phyloP scores from a whole-genome alignment of 2,329 filamentous ascomycete species.

The Calonectria multiphialidica region DNA sequence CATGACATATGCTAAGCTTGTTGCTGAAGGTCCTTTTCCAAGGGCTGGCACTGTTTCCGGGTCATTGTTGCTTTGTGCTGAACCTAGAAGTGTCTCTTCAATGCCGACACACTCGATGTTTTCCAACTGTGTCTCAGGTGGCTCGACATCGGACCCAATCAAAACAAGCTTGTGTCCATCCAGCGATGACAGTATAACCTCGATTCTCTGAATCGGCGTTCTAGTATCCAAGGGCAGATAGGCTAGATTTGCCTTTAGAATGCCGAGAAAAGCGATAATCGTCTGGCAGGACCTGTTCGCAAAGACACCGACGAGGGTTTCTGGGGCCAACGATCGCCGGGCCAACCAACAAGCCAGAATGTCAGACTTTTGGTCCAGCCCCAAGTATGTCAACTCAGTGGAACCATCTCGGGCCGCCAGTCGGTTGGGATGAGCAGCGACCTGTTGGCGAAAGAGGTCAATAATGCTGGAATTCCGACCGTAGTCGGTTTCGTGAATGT shows the following conservation, averaged over 20 bases:
- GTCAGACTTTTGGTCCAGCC: neutral
- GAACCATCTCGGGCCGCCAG: neutral
- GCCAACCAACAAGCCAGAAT: neutral
- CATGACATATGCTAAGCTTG: slow-evolving; percentile 28
- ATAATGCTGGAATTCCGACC: neutral
- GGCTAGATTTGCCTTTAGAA: neutral
- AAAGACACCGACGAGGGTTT: neutral
- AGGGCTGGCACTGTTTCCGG: neutral
- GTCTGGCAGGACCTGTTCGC: neutral
- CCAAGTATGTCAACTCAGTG: neutral
- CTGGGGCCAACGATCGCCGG: neutral
- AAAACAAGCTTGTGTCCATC: neutral
- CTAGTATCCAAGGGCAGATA: neutral
- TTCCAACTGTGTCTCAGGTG: neutral
- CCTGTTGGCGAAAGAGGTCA: neutral
- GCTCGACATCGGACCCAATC: neutral
- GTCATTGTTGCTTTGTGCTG: too few relatives aligned
- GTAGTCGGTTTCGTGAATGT: neutral
- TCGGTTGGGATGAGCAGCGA: neutral
- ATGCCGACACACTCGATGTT: neutral
- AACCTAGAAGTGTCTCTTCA: neutral
- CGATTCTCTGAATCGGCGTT: neutral
- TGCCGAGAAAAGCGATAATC: neutral
- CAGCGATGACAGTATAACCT: neutral
- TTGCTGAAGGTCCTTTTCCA: neutral